Evolutionary conservation across 805 yeast species (phyloP).

Genomic region (Suhomyces prunicola): DNA sequence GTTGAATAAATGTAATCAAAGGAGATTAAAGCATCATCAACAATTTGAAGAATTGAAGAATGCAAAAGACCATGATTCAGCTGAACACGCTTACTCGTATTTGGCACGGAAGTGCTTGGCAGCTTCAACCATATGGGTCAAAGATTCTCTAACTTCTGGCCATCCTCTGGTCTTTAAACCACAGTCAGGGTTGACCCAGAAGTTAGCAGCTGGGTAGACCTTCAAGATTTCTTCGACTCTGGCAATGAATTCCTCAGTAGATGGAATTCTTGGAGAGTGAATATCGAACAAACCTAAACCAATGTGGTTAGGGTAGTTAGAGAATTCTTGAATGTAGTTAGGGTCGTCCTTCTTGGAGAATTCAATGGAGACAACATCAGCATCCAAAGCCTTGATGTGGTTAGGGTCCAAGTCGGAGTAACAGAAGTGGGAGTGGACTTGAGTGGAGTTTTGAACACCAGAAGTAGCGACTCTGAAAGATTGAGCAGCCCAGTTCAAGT

Average conservation of each 20-base stretch:
- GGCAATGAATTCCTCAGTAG: slow-evolving; percentile 91
- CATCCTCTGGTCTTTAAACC: slow-evolving; percentile 99
- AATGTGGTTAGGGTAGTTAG: slow-evolving; percentile 98
- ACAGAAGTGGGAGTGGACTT: slow-evolving; percentile 99
- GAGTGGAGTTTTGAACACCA: slow-evolving; percentile 92
- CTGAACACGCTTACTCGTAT: slow-evolving; percentile 22
- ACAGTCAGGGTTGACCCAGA: slow-evolving; percentile 99
- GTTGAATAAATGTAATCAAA: slow-evolving; percentile 47
- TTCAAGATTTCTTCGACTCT: slow-evolving; percentile 93
- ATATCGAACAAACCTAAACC: slow-evolving; percentile 99
- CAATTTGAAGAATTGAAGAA: slow-evolving; percentile 36
- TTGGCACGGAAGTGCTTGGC: slow-evolving; percentile 80
- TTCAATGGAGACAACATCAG: slow-evolving; percentile 98
- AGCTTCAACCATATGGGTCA: slow-evolving; percentile 98
- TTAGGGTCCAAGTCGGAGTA: slow-evolving; percentile 99
- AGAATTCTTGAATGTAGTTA: slow-evolving; percentile 95
- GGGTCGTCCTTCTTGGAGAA: slow-evolving; percentile 99
- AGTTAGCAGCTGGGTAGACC: slow-evolving; percentile 95
- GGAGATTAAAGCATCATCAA: slow-evolving; percentile 37
- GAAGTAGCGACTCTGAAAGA: slow-evolving; percentile 99
- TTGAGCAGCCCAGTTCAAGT: slow-evolving; percentile 98
- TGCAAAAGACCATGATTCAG: slow-evolving; percentile 19
- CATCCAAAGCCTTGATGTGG: slow-evolving; percentile 99
- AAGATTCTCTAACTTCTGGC: slow-evolving; percentile 93
- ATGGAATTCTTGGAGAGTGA: slow-evolving; percentile 99